Conservation (phyloP, 2,329 filamentous ascomycete genomes). For the Pseudogymnoascus sp. region DNA sequence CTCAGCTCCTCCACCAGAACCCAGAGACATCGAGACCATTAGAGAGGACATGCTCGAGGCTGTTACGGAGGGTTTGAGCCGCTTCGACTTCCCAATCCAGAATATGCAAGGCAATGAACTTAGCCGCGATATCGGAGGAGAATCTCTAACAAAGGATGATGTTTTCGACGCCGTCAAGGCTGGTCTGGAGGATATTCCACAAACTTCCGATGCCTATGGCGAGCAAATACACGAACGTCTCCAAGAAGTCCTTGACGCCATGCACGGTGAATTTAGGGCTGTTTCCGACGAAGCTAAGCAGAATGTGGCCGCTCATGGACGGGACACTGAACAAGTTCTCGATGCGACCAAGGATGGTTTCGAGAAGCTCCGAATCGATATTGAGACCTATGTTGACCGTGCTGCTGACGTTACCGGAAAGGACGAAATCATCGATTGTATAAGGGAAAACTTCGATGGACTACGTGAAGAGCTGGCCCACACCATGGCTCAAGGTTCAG, state of each 20-base stretch:
- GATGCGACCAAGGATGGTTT: conserved; percentile 84
- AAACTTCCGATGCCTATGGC: conserved; percentile 34
- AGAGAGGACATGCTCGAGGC: conserved; percentile 58
- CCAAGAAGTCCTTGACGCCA: conserved; percentile 57
- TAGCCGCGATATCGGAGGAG: conserved; percentile 55
- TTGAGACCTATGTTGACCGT: conserved; percentile 74
- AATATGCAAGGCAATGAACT: conserved; percentile 37
- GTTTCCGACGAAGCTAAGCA: conserved; percentile 63
- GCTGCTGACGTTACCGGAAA: conserved; percentile 62
- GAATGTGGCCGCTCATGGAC: conserved; percentile 69
- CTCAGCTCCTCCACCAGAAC: conserved; percentile 51
- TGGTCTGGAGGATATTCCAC: conserved; percentile 43
- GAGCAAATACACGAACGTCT: conserved; percentile 49
- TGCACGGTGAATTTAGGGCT: conserved; percentile 52
- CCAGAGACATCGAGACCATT: conserved; percentile 47
- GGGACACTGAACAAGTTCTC: conserved; percentile 80
- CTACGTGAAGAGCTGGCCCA: conserved; percentile 62
- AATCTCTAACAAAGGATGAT: conserved; percentile 43
- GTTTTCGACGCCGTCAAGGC: conserved; percentile 52
- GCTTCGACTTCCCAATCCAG: conserved; percentile 37
- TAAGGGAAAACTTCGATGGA: conserved; percentile 58
- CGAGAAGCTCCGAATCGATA: conserved; percentile 69
- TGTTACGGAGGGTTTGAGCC: conserved; percentile 52
- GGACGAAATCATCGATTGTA: conserved; percentile 68
- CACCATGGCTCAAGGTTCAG: conserved; percentile 44